Evolutionary conservation across 2,329 filamentous ascomycete genomes (phyloP), one percentile per base, ranked within the genome.

Genomic region (Scedosporium boydii): DNA sequence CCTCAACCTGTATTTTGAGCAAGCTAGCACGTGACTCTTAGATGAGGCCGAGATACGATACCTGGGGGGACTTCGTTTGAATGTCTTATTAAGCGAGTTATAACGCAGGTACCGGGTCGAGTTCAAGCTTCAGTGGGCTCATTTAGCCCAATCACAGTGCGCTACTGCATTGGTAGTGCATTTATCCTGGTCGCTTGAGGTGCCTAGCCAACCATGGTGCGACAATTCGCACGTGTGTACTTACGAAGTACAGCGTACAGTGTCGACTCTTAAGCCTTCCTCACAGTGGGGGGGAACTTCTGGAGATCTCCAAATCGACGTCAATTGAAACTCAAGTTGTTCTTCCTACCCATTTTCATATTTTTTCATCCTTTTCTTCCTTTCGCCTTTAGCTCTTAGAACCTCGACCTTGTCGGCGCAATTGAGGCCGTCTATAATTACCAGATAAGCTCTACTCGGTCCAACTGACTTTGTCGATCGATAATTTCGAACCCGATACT

Each of bases 271-370:
- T 18, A 48, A 48, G 18, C 44, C 44, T 18, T 46, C 18, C 44
- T n/a, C 16, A 48, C 16, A n/a, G 44, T 18, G 44, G 16, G 42
- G 42, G 42, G 42, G 44, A 48, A 48, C 3, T 48, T 55, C 23
- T 23, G n/a, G 51, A 23, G 51, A 55, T 27, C 21, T 23, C 23
- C 51, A 23, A 14, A 23, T 23, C 51, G 51, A 55, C 51, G 51
- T 55, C 51, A 55, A 55, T 55, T 27, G 51, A 55, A 55, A 55
- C n/a, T 34, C 27, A n/a, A n/a, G 21, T 38, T 61, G 26, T 61
- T 61, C 46, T 41, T 27, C 7, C 51, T 57, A 65, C 62, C 67
- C 62, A 67, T 68, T 70, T 66, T 67, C 68, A 65, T 68, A 66
- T 70, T 68, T 64, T 60, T 42, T 58, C 23, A 34, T 55, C 18